These are phyloP conservation scores for Articulospora tetracladia DNA, from an alignment of 495 filamentous ascomycete genomes.

Conservation along the genomic window DNA sequence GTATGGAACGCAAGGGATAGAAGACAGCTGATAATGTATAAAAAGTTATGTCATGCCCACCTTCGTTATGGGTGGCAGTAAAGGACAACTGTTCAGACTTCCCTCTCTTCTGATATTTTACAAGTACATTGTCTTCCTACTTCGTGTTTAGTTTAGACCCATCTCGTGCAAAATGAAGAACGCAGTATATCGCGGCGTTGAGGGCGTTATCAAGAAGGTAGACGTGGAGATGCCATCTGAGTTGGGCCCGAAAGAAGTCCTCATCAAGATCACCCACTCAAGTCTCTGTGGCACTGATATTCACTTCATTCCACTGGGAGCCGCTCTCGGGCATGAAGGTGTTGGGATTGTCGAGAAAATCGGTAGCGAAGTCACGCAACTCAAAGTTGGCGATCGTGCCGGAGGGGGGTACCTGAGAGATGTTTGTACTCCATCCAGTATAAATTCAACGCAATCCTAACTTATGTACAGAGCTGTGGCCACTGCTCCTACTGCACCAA, in stretches of 20 bases:
- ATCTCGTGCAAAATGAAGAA: neutral
- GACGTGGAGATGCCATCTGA: neutral
- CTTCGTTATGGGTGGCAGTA: too few relatives aligned
- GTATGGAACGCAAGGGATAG: too few relatives aligned
- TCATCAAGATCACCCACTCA: constrained; percentile 42
- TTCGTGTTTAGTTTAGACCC: neutral
- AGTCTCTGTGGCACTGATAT: constrained; percentile 40
- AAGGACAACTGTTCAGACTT: too few relatives aligned
- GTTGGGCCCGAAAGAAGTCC: constrained; percentile 28
- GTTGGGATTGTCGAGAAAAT: constrained; percentile 36
- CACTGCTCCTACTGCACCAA: constrained; percentile 19
- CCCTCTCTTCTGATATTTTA: too few relatives aligned
- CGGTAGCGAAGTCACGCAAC: constrained; percentile 28
- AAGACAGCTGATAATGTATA: too few relatives aligned
- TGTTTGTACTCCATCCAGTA: constrained; percentile 31
- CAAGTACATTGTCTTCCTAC: neutral
- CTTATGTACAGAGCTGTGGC: constrained; percentile 15
- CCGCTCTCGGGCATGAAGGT: constrained; percentile 44
- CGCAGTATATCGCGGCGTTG: constrained; percentile 3
- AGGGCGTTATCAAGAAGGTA: constrained; percentile 6
- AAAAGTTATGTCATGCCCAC: too few relatives aligned
- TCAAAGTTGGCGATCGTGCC: constrained; percentile 35
- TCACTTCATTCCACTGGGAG: constrained; percentile 29
- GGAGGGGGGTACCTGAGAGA: constrained; percentile 38
- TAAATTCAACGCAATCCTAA: neutral